phyloP scores from a whole-genome alignment of 306 rosid genomes.

The Dryas alaskensis region DNA sequence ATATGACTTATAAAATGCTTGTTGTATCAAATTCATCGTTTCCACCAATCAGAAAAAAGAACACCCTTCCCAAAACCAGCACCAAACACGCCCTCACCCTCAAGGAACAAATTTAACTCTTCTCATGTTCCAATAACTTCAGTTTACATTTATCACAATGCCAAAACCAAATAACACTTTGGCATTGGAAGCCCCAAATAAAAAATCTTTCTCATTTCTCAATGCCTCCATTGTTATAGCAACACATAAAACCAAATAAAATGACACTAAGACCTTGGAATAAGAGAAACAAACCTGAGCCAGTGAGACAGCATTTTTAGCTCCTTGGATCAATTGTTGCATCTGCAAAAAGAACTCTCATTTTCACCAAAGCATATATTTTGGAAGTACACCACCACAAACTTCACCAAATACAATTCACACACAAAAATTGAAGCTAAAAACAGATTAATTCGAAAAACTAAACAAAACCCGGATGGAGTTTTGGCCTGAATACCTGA shows the following conservation, averaged over 20 bases:
- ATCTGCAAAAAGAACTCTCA: constrained; percentile 41
- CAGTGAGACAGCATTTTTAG: constrained; percentile 45
- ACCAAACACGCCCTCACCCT: not conserved
- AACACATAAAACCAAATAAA: constrained; percentile 2
- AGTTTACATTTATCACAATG: not conserved
- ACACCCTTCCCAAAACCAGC: not conserved
- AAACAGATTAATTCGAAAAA: constrained; percentile 9
- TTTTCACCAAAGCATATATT: constrained; percentile 8
- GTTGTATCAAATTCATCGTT: not conserved
- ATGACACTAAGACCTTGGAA: constrained; percentile 19
- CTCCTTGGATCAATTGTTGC: constrained; percentile 46
- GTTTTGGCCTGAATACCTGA: constrained; percentile 36
- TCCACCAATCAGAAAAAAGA: constrained; percentile 3
- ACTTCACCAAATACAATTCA: not conserved
- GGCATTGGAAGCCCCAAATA: constrained; percentile 17
- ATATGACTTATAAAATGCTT: constrained; percentile 9
- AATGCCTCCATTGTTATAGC: constrained; percentile 17
- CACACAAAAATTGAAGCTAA: constrained; percentile 20
- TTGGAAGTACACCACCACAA: not conserved
- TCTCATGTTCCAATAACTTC: constrained; percentile 3
- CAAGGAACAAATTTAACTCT: not conserved
- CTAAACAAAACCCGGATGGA: constrained; percentile 5
- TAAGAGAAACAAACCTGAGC: constrained; percentile 48
- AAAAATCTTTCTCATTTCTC: constrained; percentile 21
- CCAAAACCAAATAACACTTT: constrained; percentile 18